These are phyloP conservation scores for Triticum timopheevii DNA, from an alignment of 176 grass and related monocot species.

Conservation along the genomic window DNA sequence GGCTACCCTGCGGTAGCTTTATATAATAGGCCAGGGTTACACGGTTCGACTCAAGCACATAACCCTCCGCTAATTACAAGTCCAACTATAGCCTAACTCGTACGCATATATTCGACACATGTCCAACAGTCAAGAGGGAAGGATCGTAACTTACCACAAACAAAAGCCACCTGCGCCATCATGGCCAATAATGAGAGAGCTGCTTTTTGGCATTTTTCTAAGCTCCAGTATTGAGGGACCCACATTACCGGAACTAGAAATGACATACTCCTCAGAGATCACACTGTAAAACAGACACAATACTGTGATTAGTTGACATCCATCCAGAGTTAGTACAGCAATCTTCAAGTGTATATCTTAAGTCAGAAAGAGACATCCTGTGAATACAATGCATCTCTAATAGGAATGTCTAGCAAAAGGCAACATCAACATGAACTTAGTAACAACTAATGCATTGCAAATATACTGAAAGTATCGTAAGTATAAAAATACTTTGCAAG, in stretches of 20 bases:
- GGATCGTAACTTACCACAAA: conserved; percentile 70
- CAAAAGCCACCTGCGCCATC: conserved; percentile 73
- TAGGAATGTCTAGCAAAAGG: conserved; percentile 23
- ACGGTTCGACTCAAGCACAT: background rate
- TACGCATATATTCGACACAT: background rate
- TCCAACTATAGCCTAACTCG: background rate
- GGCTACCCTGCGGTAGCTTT: background rate
- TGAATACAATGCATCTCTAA: background rate
- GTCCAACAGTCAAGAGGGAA: background rate
- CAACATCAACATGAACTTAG: background rate
- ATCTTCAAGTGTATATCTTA: conserved; percentile 19
- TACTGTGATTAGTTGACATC: background rate
- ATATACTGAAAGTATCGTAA: background rate
- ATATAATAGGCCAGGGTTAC: background rate
- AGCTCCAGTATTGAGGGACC: conserved; percentile 65
- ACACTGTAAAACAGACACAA: conserved; percentile 47
- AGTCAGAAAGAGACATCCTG: conserved; percentile 1
- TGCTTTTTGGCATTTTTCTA: conserved; percentile 58
- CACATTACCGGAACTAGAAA: conserved; percentile 54
- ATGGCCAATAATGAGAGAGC: conserved; percentile 68
- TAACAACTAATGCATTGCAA: background rate
- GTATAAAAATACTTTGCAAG: background rate
- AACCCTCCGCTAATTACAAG: background rate
- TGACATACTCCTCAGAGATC: conserved; percentile 62
- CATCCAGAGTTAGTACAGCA: background rate